Evolutionary conservation across 805 yeast genomes (phyloP), one percentile per base, ranked within the genome.

Genomic region (Jamesozyma piceae): DNA sequence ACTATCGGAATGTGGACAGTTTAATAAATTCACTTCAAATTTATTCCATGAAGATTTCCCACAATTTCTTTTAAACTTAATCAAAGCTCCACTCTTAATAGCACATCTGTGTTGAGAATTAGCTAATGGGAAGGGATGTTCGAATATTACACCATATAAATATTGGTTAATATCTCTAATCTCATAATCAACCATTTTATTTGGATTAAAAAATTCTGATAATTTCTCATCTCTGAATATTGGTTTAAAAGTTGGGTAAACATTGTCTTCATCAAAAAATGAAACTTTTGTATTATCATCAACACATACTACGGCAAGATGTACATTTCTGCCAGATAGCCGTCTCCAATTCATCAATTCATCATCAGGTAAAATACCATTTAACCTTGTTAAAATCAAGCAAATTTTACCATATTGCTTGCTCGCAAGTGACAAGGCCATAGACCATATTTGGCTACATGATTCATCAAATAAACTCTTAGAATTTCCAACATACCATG

Each of bases 331-430:
- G 36, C 79, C 70, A 11, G 88, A 79, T 22, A 83, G 62, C 44
- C 87, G 63, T 58, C 84, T 80, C 89, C 92, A 81, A 54, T 82
- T 85, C 41, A 82, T 71, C 38, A 84, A 63, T 55, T 84, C 94
- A 58, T 84, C 92, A 60, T 84, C 94, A 0, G 89, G 87, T 32
- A 84, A 74, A 42, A 82, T 75, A 47, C 84, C 82, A 52, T 79
- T 80, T 40, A 82, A 60, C 49, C 94, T 69, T 0, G 92, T 80
- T 38, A 84, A 62, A 2, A 83, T 78, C 49, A 83, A 66, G 50
- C 77, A 81, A 6, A 60, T 54, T 30, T 77, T 78, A 1, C 80
- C 80, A 13, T 69, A 73, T 43, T 67, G 66, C 4, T 48, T 60
- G 8, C 57, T 46, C 0, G 72, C 64, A 21, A 80, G 61, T 1